Base-by-base conservation (phyloP, 2,329 filamentous ascomycete genomes). In the Thielaviopsis populi region DNA sequence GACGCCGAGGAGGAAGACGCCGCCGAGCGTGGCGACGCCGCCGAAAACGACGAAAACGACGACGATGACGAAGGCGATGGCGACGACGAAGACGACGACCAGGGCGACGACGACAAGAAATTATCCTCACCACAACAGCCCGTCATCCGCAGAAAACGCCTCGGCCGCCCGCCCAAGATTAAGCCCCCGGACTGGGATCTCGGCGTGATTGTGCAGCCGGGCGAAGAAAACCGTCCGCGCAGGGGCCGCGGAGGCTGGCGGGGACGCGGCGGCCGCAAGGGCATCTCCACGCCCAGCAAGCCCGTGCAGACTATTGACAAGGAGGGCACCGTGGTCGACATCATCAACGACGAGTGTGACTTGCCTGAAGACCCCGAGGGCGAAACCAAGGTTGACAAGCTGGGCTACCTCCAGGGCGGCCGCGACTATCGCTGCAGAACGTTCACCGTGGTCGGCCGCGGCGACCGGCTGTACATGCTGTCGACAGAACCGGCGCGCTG, bases 401-500 rank as follows among this genome's bases (percentile, higher is more conserved):
- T 87, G 69, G 94, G 94, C 37, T 84, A 89, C 70, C 81, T 99
- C 2, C 80, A 85, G 67, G 94, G 84, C 33, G 91, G 87, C 3
- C 84, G 94, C 69, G 90, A 97, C 71, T 99, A 99, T 74, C 86
- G 94, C 33, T 96, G 95, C 71, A 88, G 94, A 66, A 96, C 92
- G 1, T 99, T 99, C 74, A 96, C 88, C 7, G 88, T 99, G 68
- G 80, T 84, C 19, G 91, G 89, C 63, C 84, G 91, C 68, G 91
- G 88, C 43, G 83, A 92, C 60, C 80, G 91, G 64, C 83, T 95
- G 11, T 99, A 99, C 82, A 99, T 99, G 94, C 77, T 99, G 75
- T 97, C 94, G 2, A 99, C 94, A 3, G 94, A 99, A 72, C 95
- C 94, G 4, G 94, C 94, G 27, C 88, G 94, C 68, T 97, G 94